Conservation (phyloP, 169 alveolate species). For the Cryptosporidium ryanae region DNA sequence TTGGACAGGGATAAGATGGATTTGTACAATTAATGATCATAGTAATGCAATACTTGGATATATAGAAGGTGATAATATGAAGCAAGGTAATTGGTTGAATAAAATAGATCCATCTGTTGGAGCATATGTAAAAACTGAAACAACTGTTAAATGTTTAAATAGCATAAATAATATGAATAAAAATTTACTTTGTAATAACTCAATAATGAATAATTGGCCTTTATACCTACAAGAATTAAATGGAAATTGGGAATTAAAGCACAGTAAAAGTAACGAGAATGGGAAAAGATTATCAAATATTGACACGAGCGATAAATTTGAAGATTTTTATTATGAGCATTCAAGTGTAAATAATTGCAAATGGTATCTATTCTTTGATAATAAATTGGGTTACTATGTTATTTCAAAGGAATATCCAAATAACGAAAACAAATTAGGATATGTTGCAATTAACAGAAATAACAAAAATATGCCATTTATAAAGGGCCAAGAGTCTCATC, state of each 20-base stretch:
- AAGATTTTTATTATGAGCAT: constrained; percentile 56
- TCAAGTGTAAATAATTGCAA: neutral
- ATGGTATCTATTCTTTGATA: constrained; percentile 44
- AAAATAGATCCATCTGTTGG: constrained; percentile 35
- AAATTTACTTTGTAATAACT: constrained; percentile 11
- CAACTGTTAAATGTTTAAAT: constrained; percentile 19
- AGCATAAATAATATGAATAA: neutral
- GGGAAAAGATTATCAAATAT: neutral
- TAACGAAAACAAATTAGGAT: neutral
- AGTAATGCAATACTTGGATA: constrained; percentile 58
- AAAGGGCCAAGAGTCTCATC: constrained; percentile 67
- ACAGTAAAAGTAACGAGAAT: neutral
- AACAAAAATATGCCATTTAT: neutral
- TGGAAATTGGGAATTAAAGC: constrained; percentile 57
- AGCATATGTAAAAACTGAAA: constrained; percentile 47
- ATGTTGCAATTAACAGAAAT: constrained; percentile 45
- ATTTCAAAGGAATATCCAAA: constrained; percentile 10
- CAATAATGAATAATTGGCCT: constrained; percentile 51
- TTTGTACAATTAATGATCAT: constrained; percentile 65
- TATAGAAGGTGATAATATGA: constrained; percentile 32
- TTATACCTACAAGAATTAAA: constrained; percentile 12
- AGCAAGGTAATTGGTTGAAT: constrained; percentile 55
- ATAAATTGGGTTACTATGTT: constrained; percentile 14
- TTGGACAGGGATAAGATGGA: constrained; percentile 72
- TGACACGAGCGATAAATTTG: neutral